These are phyloP conservation scores for Austroboletus eburneus DNA, from an alignment of 768 basidiomycete genomes.

Conservation along the genomic window DNA sequence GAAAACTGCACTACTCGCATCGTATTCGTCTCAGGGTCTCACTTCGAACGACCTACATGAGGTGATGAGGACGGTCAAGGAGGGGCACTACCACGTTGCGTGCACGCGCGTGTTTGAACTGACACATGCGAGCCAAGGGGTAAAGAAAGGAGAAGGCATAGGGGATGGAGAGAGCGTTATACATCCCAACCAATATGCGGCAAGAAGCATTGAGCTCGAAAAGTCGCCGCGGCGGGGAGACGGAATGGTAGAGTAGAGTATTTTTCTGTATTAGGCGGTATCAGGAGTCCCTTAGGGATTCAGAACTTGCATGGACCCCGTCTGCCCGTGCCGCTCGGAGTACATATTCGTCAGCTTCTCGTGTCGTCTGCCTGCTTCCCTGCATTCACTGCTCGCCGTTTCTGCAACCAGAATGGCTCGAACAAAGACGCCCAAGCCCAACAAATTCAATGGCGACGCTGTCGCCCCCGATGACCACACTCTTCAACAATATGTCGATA, in stretches of 20 bases:
- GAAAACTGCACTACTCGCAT: conserved; percentile 64
- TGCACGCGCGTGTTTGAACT: conserved; percentile 97
- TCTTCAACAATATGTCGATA: conserved; percentile 80
- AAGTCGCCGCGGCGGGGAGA: conserved; percentile 38
- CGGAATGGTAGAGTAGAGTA: conserved; percentile 34
- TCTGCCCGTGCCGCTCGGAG: background rate
- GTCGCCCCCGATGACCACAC: conserved; percentile 29
- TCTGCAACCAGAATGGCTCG: conserved; percentile 19
- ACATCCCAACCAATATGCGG: conserved; percentile 90
- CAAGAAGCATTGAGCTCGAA: conserved; percentile 66
- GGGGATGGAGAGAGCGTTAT: conserved; percentile 83
- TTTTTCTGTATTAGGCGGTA: conserved; percentile 12
- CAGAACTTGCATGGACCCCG: conserved; percentile 13
- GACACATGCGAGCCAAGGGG: conserved; percentile 66
- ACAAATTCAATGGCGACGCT: conserved; percentile 7
- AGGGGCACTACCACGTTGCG: conserved; percentile 86
- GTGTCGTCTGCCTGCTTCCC: conserved; percentile 28
- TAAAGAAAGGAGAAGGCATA: conserved; percentile 87
- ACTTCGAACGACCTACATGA: conserved; percentile 72
- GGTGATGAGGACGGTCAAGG: conserved; percentile 74
- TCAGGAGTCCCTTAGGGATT: conserved; percentile 15
- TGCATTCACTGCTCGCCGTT: background rate
- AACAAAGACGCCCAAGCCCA: conserved; percentile 27
- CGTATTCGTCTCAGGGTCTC: conserved; percentile 63
- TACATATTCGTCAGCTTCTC: conserved; percentile 10